Evolutionary conservation across 1,284 basidiomycete species (phyloP), one percentile per base, ranked within the genome.

Genomic region (Schizophyllum amplum): DNA sequence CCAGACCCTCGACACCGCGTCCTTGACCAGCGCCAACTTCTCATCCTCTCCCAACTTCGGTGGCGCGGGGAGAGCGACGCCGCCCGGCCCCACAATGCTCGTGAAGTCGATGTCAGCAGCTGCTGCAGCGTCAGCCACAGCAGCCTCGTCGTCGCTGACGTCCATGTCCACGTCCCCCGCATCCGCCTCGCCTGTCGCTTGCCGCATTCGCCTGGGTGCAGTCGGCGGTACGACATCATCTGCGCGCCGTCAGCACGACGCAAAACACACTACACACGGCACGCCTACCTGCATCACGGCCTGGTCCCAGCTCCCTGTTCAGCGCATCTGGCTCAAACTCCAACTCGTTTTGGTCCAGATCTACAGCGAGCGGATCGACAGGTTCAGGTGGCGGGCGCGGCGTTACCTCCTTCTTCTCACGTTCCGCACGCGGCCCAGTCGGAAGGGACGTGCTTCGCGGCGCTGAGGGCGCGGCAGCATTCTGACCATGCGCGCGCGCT

Each of bases 351-450:
- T 96, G 92, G 67, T 95, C 92, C 51, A 94, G 88, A 60, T 96
- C 94, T 88, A 97, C 92, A 69, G 94, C 85, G 4, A 98, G 76
- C 5, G 94, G 95, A 69, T 98, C 92, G 15, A 92, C 74, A 0
- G 89, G 83, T 64, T 93, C 90, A 51, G 84, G 81, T 64, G 88
- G 89, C n/a, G 83, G 72, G 5, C 67, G 33, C 7, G 33, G 33
- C 33, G 33, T 9, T 3, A 17, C 33, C 33, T 42, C 33, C 66
- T 60, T 24, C 66, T 59, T 56, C 53, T 63, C 47, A 59, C 27
- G 24, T 20, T 25, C 20, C 21, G 24, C 27, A 6, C 33, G 11
- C 33, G 33, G 33, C 13, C 33, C 33, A 2, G 55, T 50, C 1
- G 60, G 56, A 7, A 48, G 23, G 23, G 54, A 49, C 22, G 51